Percentiles rank a stretch among this genome's conserved stretches.
These are phyloP conservation scores for Elasticomyces elasticus DNA, from an alignment of 495 filamentous ascomycete species.

Conservation along the genomic window DNA sequence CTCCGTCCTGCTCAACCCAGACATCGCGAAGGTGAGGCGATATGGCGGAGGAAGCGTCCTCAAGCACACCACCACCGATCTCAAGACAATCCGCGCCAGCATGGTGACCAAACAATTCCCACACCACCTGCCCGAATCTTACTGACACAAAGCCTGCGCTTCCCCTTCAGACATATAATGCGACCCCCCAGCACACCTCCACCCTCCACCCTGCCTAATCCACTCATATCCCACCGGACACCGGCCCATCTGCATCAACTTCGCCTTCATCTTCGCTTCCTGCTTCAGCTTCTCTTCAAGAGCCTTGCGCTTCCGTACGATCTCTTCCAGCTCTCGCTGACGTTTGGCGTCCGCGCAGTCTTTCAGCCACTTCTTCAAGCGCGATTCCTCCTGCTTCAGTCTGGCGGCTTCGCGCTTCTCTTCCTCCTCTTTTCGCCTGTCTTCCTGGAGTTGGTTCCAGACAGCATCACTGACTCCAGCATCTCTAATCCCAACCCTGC, in stretches of 20 bases:
- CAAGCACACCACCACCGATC: neutral
- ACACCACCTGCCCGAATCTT: no score
- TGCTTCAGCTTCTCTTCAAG: conserved; percentile 25
- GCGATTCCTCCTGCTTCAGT: conserved; percentile 4
- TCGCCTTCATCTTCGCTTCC: conserved; percentile 22
- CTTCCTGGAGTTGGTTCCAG: conserved; percentile 18
- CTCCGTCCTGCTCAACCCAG: no score
- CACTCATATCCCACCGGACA: conserved; percentile 30
- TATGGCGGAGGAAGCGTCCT: no score
- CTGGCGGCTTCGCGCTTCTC: neutral
- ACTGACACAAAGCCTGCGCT: neutral
- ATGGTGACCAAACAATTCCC: neutral
- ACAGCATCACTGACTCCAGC: conserved; percentile 12
- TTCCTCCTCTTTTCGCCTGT: conserved; percentile 9
- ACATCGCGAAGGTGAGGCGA: no score
- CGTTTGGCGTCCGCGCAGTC: conserved; percentile 9
- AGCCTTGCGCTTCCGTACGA: conserved; percentile 28
- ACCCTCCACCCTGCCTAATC: conserved; percentile 30
- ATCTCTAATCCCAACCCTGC: conserved; percentile 3
- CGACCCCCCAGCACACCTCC: conserved; percentile 46
- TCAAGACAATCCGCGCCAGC: neutral
- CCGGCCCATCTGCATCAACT: conserved; percentile 28
- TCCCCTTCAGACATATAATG: conserved; percentile 35
- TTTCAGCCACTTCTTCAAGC: conserved; percentile 10
- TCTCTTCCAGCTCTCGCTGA: conserved; percentile 30